phyloP scores from a whole-genome alignment of 495 filamentous ascomycete species.

The Lophium mytilinum region DNA sequence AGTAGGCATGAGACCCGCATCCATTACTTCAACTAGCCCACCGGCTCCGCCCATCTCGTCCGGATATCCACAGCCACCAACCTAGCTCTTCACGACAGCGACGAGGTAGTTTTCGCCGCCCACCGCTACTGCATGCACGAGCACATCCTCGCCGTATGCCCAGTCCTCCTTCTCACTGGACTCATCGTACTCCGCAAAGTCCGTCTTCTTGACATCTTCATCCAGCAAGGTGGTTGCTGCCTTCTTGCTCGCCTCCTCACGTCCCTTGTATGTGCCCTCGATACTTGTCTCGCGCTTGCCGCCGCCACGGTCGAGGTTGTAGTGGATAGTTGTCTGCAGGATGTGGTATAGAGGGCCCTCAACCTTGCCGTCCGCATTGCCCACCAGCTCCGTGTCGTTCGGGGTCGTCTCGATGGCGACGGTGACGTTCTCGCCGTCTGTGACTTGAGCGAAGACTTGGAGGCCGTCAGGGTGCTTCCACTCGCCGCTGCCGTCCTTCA shows the following conservation, averaged over 20 bases:
- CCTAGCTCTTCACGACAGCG: neutral
- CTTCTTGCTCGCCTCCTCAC: neutral
- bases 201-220: slow-evolving; percentile 7
- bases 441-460: slow-evolving; percentile 3
- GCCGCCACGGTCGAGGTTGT: slow-evolving; percentile 12
- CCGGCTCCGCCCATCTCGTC: neutral
- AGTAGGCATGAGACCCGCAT: too few relatives aligned
- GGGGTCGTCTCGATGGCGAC: slow-evolving; percentile 14
- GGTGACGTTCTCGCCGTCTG: slow-evolving; percentile 6
- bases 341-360: slow-evolving; percentile 11
- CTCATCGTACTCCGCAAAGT: slow-evolving; percentile 15
- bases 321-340: slow-evolving; percentile 15
- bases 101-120: neutral
- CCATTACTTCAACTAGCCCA: too few relatives aligned
- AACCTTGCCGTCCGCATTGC: slow-evolving; percentile 7
- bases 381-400: slow-evolving; percentile 1
- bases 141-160: slow-evolving; percentile 7
- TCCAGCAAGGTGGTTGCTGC: slow-evolving; percentile 5
- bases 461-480: slow-evolving; percentile 12
- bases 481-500: neutral
- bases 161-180: neutral
- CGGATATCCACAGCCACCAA: neutral
- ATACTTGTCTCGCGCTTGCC: slow-evolving; percentile 2
- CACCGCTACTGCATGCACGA: slow-evolving; percentile 4
- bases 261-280: neutral